phyloP scores from a whole-genome alignment of 257 asterid genomes.

The Gentiana straminea region DNA sequence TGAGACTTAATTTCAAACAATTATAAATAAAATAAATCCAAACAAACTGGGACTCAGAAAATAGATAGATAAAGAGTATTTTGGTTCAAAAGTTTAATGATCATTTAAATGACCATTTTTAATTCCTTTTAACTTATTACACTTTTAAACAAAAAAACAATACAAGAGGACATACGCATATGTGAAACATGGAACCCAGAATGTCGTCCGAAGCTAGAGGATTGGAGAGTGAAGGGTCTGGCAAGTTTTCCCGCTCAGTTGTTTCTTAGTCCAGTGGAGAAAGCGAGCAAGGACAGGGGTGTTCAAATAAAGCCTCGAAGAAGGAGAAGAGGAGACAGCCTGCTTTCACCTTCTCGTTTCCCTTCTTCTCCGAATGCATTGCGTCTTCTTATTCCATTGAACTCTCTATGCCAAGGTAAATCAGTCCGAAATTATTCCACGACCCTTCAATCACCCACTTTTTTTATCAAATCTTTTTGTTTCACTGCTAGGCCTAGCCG shows the following conservation, averaged over 20 bases:
- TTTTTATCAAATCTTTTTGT: not conserved
- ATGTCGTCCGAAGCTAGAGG: slow-evolving; percentile 23
- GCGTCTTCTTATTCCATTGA: not conserved
- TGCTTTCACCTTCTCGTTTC: slow-evolving; percentile 2
- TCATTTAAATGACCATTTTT: too few relatives aligned
- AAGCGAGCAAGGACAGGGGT: slow-evolving; percentile 9
- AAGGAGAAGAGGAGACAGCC: not conserved
- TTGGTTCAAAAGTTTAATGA: too few relatives aligned
- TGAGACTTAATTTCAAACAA: too few relatives aligned
- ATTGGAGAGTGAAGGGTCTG: slow-evolving; percentile 21
- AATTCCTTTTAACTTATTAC: too few relatives aligned
- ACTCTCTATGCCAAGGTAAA: slow-evolving; percentile 13
- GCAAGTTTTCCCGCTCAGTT: slow-evolving; percentile 64
- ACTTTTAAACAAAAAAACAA: too few relatives aligned
- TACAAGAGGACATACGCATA: too few relatives aligned
- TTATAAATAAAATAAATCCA: too few relatives aligned
- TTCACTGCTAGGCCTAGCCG: not conserved
- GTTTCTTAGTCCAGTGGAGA: slow-evolving; percentile 60
- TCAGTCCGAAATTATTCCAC: too few relatives aligned
- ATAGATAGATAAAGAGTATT: too few relatives aligned
- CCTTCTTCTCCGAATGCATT: not conserved
- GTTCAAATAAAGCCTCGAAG: not conserved
- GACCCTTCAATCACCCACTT: not conserved
- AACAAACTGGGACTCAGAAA: too few relatives aligned
- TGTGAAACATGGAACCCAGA: not conserved